These are phyloP conservation scores for Herpetospermum pedunculosum DNA, from an alignment of 306 rosid species.

Conservation along the genomic window DNA sequence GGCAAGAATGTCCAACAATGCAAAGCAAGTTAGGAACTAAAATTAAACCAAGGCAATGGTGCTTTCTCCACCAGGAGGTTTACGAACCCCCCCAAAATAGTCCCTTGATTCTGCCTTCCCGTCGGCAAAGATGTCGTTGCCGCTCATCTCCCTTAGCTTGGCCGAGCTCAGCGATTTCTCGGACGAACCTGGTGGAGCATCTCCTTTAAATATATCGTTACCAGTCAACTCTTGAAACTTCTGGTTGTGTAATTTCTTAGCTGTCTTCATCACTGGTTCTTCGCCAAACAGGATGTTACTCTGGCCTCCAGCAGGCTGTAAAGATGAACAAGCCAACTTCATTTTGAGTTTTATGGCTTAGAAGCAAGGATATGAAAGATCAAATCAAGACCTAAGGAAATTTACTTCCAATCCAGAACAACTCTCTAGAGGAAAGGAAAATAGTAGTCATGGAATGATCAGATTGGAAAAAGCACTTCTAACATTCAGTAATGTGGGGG, in stretches of 20 bases:
- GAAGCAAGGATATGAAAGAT: neutral
- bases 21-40: neutral
- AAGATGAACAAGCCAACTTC: neutral
- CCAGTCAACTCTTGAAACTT: conserved; percentile 86
- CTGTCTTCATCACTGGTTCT: conserved; percentile 50
- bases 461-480: neutral
- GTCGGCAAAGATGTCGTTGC: conserved; percentile 82
- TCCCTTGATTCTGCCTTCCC: conserved; percentile 66
- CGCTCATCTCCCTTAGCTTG: conserved; percentile 83
- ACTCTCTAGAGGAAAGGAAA: neutral
- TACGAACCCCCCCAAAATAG: conserved; percentile 63
- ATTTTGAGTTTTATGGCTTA: neutral
- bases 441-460: neutral
- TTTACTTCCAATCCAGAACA: neutral
- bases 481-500: neutral
- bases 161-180: conserved; percentile 79
- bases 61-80: conserved; percentile 95
- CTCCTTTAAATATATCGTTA: conserved; percentile 70
- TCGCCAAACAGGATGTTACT: conserved; percentile 78
- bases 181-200: conserved; percentile 55
- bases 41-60: conserved; percentile 68
- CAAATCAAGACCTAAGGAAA: neutral
- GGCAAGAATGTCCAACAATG: neutral
- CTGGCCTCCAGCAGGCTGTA: conserved; percentile 94
- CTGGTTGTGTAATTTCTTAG: conserved; percentile 76